Base-by-base conservation (phyloP, 441 rosid genomes). In the Hura crepitans region DNA sequence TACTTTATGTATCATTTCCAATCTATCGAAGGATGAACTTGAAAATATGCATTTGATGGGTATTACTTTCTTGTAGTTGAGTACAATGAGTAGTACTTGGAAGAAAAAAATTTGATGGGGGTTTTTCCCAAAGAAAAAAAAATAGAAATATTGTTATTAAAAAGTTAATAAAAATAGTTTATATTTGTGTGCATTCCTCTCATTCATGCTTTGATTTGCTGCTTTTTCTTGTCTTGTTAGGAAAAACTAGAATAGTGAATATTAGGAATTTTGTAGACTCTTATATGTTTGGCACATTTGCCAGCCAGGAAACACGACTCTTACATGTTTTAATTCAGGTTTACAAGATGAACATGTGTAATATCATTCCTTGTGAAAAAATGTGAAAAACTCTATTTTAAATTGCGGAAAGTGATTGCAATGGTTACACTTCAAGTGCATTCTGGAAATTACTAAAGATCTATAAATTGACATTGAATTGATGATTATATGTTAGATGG, bases 11-110 rank as follows among this genome's bases (percentile, higher is more conserved):
- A 54, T 43, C 27, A 12, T 61, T 47, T 35, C 18, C 14, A 31
- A 50, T 27, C 61, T 60, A 5, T 55, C 33, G 45, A 47, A 50
- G 62, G 6, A 61, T 33, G 78, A 66, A 35, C 53, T 64, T 31
- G 33, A 17, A 8, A 62, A 33, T 51, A 5, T 37, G 66, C n/a
- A 14, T 13, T 13, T 14, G 13, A 50, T 5, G 47, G 15, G 14
- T 35, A 15, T 65, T 69, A 22, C 30, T 55, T 17, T 54, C 30
- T 62, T 62, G 35, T n/a, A n/a, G n/a, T n/a, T n/a, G n/a, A n/a
- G n/a, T 25, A 33, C 17, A 49, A 25, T n/a, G 20, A 53, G 28
- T 51, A 11, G 22, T 55, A 35, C 2, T n/a, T 51, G 23, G 13
- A 30, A 39, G 54, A 71, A 53, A 53, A 45, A 43, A 28, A 27